Percentiles rank a stretch among this genome's conserved stretches.
phyloP scores from a whole-genome alignment of 176 grass and related monocot species.

The Neostapfia colusana region DNA sequence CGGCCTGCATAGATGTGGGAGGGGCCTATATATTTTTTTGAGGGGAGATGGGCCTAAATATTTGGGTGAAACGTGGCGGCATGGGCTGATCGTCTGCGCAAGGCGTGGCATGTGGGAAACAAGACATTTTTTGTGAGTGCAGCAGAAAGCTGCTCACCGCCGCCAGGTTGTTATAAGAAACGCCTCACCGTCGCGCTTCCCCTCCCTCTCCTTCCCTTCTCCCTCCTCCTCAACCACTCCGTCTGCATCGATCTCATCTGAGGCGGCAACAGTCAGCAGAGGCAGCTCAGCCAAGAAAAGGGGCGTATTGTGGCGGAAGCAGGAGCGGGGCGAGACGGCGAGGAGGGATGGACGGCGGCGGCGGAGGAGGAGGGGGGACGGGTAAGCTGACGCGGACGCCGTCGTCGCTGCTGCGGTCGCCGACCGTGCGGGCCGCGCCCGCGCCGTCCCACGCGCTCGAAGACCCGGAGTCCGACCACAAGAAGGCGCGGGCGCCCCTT shows the following conservation, averaged over 20 bases:
- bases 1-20: not conserved
- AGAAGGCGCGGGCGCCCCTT: conserved; percentile 19
- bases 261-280: not conserved
- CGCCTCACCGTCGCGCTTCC: too few species aligned
- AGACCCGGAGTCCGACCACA: conserved; percentile 41
- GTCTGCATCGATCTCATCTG: conserved; percentile 25
- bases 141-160: conserved; percentile 26
- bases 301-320: not conserved
- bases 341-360: conserved; percentile 33
- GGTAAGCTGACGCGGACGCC: conserved; percentile 68
- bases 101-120: too few species aligned
- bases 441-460: conserved; percentile 36
- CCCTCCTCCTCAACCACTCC: conserved; percentile 25
- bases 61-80: too few species aligned
- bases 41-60: too few species aligned
- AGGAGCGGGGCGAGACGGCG: conserved; percentile 6
- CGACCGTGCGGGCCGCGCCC: conserved; percentile 48
- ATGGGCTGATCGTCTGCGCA: too few species aligned
- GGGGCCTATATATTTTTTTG: not conserved
- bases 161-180: too few species aligned
- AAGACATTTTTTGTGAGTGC: not conserved
- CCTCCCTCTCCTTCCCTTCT: not conserved
- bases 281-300: not conserved
- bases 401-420: conserved; percentile 68
- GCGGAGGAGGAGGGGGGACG: conserved; percentile 24